Evolutionary conservation across 768 basidiomycete genomes (phyloP).

Genomic region (Tricholoma saponaceum): DNA sequence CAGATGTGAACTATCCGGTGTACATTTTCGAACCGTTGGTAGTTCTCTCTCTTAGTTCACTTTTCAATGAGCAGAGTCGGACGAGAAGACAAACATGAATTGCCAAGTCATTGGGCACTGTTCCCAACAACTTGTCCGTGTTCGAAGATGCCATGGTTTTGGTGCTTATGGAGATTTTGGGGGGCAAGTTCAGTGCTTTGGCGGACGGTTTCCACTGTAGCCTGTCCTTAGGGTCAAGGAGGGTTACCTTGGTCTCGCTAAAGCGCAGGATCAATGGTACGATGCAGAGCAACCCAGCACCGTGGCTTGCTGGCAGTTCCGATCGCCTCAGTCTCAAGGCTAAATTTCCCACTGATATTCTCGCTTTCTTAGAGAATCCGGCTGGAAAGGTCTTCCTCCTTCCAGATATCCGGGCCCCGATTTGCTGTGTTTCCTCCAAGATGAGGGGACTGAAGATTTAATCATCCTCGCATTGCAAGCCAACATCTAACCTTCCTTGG

Average conservation of each 20-base stretch:
- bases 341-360: conserved; percentile 7
- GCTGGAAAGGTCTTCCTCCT: conserved; percentile 6
- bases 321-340: conserved; percentile 1
- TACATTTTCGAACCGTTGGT: conserved; percentile 15
- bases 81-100: conserved; percentile 6
- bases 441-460: conserved; percentile 11
- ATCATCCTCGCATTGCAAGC: conserved; percentile 7
- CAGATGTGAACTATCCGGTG: conserved; percentile 4
- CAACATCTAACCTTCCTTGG: neutral
- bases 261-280: conserved; percentile 5
- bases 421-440: conserved; percentile 12
- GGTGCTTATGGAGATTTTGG: conserved; percentile 5
- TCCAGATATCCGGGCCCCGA: conserved; percentile 12
- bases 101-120: neutral
- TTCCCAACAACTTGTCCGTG: neutral
- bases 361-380: conserved; percentile 4
- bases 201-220: conserved; percentile 6
- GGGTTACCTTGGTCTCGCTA: conserved; percentile 5
- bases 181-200: conserved; percentile 10
- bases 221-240: conserved; percentile 6
- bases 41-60: conserved; percentile 12
- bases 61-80: neutral
- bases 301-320: conserved; percentile 6
- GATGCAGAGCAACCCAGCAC: conserved; percentile 9
- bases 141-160: neutral